A percentile compares a stretch with the other conserved stretches of the same genome.
phyloP scores from a whole-genome alignment of 371 early-diverging fungal genomes.

The Blyttiomyces sp. region DNA sequence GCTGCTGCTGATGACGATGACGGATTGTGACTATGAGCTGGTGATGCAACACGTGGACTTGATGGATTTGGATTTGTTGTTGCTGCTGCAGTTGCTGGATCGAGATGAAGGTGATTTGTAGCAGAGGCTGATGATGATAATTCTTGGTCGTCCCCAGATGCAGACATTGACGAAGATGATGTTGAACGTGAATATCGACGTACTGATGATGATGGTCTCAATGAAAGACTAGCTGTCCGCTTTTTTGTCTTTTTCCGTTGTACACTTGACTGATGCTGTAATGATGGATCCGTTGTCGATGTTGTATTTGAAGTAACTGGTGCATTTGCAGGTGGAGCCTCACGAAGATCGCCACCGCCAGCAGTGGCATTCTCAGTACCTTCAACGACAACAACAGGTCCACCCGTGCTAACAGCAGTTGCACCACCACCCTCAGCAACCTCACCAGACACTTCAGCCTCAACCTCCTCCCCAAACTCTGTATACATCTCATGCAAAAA shows the following conservation, averaged over 20 bases:
- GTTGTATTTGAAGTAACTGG: not conserved
- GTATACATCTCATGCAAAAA: constrained; percentile 12
- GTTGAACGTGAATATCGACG: too few species aligned
- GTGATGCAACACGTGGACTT: not conserved
- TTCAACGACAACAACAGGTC: not conserved
- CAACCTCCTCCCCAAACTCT: not conserved
- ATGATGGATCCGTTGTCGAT: not conserved
- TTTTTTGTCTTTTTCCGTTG: too few species aligned
- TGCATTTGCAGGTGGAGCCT: not conserved
- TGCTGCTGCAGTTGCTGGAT: too few species aligned
- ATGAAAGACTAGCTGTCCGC: too few species aligned
- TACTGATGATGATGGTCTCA: too few species aligned
- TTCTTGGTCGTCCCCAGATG: too few species aligned
- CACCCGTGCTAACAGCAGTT: not conserved
- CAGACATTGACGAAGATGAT: too few species aligned
- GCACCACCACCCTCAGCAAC: not conserved
- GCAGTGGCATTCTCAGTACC: not conserved
- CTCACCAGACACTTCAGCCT: not conserved
- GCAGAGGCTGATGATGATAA: not conserved
- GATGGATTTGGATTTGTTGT: not conserved
- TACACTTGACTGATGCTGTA: not conserved
- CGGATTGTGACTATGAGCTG: not conserved
- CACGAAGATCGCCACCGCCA: too few species aligned
- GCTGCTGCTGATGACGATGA: not conserved
- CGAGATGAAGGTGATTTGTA: not conserved